Percentiles rank a stretch among this genome's conserved stretches.
phyloP scores from a whole-genome alignment of 306 rosid genomes.

The Corylus heterophylla region DNA sequence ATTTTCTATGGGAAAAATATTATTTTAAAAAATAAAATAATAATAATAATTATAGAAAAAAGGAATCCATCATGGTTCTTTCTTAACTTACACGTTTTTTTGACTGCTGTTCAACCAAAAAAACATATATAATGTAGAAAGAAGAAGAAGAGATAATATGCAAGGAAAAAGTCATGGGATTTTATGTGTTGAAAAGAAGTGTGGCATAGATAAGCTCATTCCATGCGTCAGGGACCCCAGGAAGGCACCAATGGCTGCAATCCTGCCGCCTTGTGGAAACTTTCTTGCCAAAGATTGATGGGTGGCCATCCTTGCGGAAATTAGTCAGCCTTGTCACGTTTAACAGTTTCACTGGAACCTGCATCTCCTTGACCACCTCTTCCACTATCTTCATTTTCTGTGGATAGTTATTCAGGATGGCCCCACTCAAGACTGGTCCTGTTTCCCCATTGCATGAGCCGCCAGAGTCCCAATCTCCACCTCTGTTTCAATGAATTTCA shows the following conservation, averaged over 20 bases:
- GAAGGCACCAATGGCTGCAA: constrained; percentile 98
- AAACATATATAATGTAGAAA: neutral
- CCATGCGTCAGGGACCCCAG: constrained; percentile 96
- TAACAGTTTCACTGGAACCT: constrained; percentile 66
- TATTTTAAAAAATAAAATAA: neutral
- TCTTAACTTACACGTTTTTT: neutral
- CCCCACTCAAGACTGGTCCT: constrained; percentile 61
- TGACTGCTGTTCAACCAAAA: neutral
- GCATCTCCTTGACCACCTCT: constrained; percentile 70
- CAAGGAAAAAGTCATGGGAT: constrained; percentile 22
- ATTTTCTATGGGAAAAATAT: neutral
- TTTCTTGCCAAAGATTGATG: constrained; percentile 72
- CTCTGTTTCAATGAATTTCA: constrained; percentile 49
- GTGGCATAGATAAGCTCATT: constrained; percentile 85
- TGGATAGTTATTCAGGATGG: constrained; percentile 77
- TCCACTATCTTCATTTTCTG: constrained; percentile 89
- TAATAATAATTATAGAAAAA: neutral
- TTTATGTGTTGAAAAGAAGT: constrained; percentile 47
- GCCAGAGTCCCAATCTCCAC: constrained; percentile 99
- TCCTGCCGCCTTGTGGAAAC: constrained; percentile 67
- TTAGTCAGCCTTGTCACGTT: constrained; percentile 91
- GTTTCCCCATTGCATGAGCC: constrained; percentile 95
- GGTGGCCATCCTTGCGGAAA: constrained; percentile 95
- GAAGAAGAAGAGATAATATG: neutral
- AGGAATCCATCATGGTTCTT: neutral